Evolutionary conservation across 352 stramenopile species (phyloP), one percentile per base, ranked within the genome.

Genomic region (Proteromonas lacertae): DNA sequence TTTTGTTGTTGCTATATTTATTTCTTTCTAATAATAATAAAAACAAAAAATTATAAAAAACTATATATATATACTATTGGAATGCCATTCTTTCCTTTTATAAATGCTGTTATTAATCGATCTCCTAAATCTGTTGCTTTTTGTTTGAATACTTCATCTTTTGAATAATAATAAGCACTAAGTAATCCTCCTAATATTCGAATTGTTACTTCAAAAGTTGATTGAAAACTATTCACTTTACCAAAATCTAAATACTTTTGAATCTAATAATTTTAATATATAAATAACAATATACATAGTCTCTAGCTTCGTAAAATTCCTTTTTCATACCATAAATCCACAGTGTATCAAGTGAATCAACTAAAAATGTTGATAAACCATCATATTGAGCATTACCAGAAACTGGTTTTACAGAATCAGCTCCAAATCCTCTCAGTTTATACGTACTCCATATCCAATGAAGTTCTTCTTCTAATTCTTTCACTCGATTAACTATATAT

Each of bases 131-230:
- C 74, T 22, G 62, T 41, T 10, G 81, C 81, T 41, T 89, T 79
- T 9, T 72, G 50, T 34, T 90, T 66, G 51, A 94, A 88, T 13
- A 64, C 40, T 22, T 56, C 33, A 50, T 84, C 66, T 0, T 44
- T 29, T 13, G 66, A 80, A 3, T 90, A 54, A 29, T 81, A 65
- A 52, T 84, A 94, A 0, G 84, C 87, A 24, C 70, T 73, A 8
- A 98, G 60, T 3, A 98, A 57, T 5, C 87, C 87, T n/a, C 81
- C 87, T 2, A 98, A 60, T 51, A 76, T 73, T 14, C 84, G 72
- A 61, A 96, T 98, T 29, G 83, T 94, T 0, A 80, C 94, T 60
- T 98, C 87, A 59, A 96, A 98, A 16, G 92, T 59, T 16, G 71
- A 92, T 7, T 96, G 59, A 12, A 51, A 41, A 20, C 4, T 9